phyloP scores from a whole-genome alignment of 495 filamentous ascomycete species.

The Echria macrotheca region DNA sequence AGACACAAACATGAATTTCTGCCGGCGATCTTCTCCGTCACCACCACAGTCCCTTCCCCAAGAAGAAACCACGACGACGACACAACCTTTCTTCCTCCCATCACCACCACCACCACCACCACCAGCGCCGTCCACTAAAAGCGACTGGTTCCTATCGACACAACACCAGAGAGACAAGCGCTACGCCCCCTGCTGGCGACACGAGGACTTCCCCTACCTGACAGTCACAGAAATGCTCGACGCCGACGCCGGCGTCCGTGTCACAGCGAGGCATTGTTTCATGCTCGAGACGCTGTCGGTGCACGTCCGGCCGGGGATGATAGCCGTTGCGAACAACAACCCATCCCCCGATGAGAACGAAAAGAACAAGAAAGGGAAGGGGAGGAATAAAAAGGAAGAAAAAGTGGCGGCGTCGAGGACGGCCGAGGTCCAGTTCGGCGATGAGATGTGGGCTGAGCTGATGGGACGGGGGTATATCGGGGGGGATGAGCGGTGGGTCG shows the following conservation, averaged over 20 bases:
- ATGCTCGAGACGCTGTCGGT: conserved; percentile 36
- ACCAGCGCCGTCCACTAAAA: not conserved
- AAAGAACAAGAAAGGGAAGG: conserved; percentile 1
- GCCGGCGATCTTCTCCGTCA: conserved; percentile 22
- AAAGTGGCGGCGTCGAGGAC: conserved; percentile 13
- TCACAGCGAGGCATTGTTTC: conserved; percentile 51
- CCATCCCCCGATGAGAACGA: not conserved
- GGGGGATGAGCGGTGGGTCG: conserved; percentile 58
- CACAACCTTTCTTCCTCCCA: no score
- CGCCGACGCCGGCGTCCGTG: conserved; percentile 45
- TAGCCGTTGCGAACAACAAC: conserved; percentile 11
- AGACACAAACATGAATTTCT: conserved; percentile 42
- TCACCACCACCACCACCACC: not conserved
- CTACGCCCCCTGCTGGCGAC: conserved; percentile 50
- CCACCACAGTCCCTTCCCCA: not conserved
- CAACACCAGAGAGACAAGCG: not conserved
- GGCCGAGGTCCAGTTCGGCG: conserved; percentile 35
- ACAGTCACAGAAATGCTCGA: conserved; percentile 53
- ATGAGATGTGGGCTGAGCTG: conserved; percentile 47
- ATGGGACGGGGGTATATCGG: conserved; percentile 50
- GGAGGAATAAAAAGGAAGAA: conserved; percentile 8
- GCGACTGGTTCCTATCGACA: not conserved
- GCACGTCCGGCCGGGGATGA: conserved; percentile 17
- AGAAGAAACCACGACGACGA: not conserved
- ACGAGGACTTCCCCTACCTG: conserved; percentile 51